Evolutionary conservation across 768 basidiomycete genomes (phyloP), one percentile per base, ranked within the genome.

Genomic region (Gloeopeniophorella convolvens): DNA sequence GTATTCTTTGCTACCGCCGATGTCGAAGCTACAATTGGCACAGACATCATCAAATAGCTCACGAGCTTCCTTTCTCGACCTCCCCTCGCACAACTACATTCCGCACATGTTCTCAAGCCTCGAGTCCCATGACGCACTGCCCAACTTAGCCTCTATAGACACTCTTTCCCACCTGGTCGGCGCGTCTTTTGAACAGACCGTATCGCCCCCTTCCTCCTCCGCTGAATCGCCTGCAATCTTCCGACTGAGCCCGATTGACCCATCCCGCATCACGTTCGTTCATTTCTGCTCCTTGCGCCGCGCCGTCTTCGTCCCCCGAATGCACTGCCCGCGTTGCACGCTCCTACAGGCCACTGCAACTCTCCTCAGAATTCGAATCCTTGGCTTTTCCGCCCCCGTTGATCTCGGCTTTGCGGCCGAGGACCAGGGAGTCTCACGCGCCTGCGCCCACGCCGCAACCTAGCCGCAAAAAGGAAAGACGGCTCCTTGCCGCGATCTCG

Each of bases 221-320:
- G 42, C 42, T 31, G 18, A 30, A 31, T 31, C 24, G 13, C 42
- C 42, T 28, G 42, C 28, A 31, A 31, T 44, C 42, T 18, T 30
- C 42, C 42, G 42, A 26, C 18, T 8, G n/a, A n/a, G n/a, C n/a
- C n/a, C n/a, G n/a, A n/a, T n/a, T n/a, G n/a, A n/a, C n/a, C n/a
- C n/a, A n/a, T n/a, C n/a, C 40, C 16, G 20, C 28, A 16, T n/a
- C 42, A 43, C 42, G 42, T 44, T 44, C 42, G 42, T 26, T 33
- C 31, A 46, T 40, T 31, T 51, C 23, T 28, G 31, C 23, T 18
- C 30, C 5, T 2, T 32, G 28, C n/a, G 31, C 18, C 27, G 46
- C 41, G 37, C 45, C 45, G 24, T 36, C 16, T n/a, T 28, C 35
- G n/a, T n/a, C n/a, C n/a, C n/a, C n/a, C n/a, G n/a, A n/a, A n/a